Evolutionary conservation across 768 basidiomycete species (phyloP).

Genomic region (Macrolepiota dolichaula): DNA sequence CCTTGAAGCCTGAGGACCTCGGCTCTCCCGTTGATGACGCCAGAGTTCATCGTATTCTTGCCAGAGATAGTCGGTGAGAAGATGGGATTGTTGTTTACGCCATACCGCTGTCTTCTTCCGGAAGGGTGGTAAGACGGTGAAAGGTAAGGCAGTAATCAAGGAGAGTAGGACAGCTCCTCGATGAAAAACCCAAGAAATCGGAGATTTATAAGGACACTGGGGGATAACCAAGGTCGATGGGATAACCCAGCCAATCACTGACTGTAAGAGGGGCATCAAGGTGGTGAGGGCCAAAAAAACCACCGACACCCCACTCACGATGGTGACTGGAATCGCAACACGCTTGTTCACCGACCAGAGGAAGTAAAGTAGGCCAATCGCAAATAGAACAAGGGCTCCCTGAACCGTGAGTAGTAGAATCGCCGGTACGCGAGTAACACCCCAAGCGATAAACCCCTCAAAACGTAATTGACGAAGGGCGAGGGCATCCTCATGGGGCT

Average conservation of each 20-base stretch:
- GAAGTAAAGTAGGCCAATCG: slow-evolving; percentile 3
- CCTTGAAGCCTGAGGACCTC: neutral
- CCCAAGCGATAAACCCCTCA: slow-evolving; percentile 7
- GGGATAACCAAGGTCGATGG: neutral
- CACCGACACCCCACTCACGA: slow-evolving; percentile 1
- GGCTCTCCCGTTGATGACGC: neutral
- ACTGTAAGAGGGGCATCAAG: neutral
- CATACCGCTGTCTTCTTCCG: neutral
- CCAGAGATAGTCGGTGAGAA: neutral
- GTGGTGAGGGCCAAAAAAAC: neutral
- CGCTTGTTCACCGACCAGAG: slow-evolving; percentile 2
- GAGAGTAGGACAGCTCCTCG: neutral
- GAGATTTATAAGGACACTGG: slow-evolving; percentile 11
- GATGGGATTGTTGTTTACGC: neutral
- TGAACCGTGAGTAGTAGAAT: slow-evolving; percentile 6
- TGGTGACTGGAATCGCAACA: slow-evolving; percentile 4
- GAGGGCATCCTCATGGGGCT: neutral
- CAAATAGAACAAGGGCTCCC: slow-evolving; percentile 3
- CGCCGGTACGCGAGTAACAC: slow-evolving; percentile 2
- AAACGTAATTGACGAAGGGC: slow-evolving; percentile 11
- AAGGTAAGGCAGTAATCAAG: neutral
- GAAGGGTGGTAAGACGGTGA: neutral
- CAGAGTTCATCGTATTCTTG: slow-evolving; percentile 2
- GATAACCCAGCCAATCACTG: neutral
- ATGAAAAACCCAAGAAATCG: slow-evolving; percentile 2